Percentiles rank a stretch among this genome's conserved stretches.
These are phyloP conservation scores for Vitis hybrid DNA, from an alignment of 177 flowering plant species.

Conservation along the genomic window DNA sequence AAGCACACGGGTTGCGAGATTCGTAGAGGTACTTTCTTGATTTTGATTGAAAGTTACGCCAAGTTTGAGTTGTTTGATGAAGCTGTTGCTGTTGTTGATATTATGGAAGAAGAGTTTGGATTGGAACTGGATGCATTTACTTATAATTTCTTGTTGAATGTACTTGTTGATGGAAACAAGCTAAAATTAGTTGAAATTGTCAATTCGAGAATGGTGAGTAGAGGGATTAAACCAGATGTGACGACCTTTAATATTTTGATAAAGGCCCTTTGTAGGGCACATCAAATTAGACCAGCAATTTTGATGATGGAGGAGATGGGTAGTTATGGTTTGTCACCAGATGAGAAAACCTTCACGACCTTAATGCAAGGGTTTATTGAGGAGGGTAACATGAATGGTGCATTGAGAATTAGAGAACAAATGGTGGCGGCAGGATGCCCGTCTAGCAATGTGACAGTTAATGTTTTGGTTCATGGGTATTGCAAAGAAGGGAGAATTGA, in stretches of 20 bases:
- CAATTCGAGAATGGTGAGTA: constrained; percentile 51
- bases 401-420: constrained; percentile 65
- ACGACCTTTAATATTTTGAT: constrained; percentile 88
- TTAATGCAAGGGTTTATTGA: constrained; percentile 84
- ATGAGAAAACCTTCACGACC: constrained; percentile 85
- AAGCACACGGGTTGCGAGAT: constrained; percentile 42
- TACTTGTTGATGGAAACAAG: constrained; percentile 79
- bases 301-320: constrained; percentile 89
- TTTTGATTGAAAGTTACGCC: constrained; percentile 62
- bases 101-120: constrained; percentile 61
- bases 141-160: constrained; percentile 70
- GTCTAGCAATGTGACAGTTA: constrained; percentile 50
- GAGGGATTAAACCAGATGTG: constrained; percentile 66
- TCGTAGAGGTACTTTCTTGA: constrained; percentile 49
- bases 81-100: constrained; percentile 43
- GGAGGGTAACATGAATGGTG: constrained; percentile 76
- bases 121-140: constrained; percentile 49
- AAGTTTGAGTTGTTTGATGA: constrained; percentile 54
- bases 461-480: constrained; percentile 77
- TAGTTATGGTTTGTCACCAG: constrained; percentile 60
- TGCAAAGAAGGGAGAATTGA: constrained; percentile 73
- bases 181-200: constrained; percentile 70
- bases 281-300: constrained; percentile 85
- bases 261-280: constrained; percentile 89
- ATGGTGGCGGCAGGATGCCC: constrained; percentile 61